A percentile compares a stretch with the other conserved stretches of the same genome.
Conservation (phyloP, 2,329 filamentous ascomycete species). For the Stachybotrys elegans region DNA sequence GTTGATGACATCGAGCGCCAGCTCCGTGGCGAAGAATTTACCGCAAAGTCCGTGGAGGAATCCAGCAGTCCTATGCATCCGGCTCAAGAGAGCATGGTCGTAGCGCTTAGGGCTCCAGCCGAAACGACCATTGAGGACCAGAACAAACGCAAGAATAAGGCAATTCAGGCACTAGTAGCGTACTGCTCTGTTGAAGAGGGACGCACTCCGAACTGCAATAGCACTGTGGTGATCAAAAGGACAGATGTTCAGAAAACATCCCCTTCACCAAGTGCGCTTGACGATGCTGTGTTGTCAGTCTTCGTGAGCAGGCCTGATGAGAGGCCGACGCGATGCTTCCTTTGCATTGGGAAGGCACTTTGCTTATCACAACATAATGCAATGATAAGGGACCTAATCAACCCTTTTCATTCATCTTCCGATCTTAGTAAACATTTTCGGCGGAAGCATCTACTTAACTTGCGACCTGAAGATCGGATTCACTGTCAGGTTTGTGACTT, state of each 20-base stretch:
- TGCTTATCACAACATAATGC: slow-evolving; percentile 2
- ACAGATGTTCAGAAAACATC: too few species aligned
- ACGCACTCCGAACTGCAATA: not conserved
- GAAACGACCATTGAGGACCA: slow-evolving; percentile 7
- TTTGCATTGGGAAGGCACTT: slow-evolving; percentile 8
- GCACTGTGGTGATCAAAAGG: not conserved
- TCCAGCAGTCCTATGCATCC: slow-evolving; percentile 3
- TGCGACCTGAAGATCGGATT: slow-evolving; percentile 2
- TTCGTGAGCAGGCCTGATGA: slow-evolving; percentile 7
- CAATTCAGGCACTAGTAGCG: slow-evolving; percentile 7
- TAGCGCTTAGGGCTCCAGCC: slow-evolving; percentile 8
- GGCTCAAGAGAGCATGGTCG: slow-evolving; percentile 11
- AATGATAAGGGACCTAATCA: slow-evolving; percentile 3
- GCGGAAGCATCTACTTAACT: slow-evolving; percentile 7
- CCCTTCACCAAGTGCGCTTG: not conserved
- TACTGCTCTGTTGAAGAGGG: slow-evolving; percentile 10
- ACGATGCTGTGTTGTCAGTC: slow-evolving; percentile 6
- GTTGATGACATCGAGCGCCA: slow-evolving; percentile 14
- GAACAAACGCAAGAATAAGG: slow-evolving; percentile 8
- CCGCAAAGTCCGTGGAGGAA: slow-evolving; percentile 5
- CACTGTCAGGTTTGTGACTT: slow-evolving; percentile 7
- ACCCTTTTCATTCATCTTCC: slow-evolving; percentile 7
- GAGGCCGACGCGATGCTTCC: slow-evolving; percentile 9
- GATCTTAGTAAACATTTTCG: slow-evolving; percentile 10
- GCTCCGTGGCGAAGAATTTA: slow-evolving; percentile 12